Base-by-base conservation (phyloP, 1,139 yeast genomes). In the Debaryomyces sp. region DNA sequence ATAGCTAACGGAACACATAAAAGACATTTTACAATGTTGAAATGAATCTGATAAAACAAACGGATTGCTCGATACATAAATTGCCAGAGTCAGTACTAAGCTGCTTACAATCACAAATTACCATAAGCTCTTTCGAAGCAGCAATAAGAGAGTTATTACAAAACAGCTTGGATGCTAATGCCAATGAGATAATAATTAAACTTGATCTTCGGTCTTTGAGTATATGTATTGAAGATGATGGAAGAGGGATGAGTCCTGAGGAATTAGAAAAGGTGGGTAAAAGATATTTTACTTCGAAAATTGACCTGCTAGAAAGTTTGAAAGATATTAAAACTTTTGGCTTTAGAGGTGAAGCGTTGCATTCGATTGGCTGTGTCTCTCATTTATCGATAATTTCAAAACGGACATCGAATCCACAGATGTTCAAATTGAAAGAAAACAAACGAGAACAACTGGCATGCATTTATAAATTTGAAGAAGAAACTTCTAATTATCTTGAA, bases 281-380 rank as follows among this genome's bases (percentile, higher is more conserved):
- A 51, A 71, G 89, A 36, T 80, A 85, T 61, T 81, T 89, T 29
- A 90, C 97, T 0, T 88, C 96, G 0, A 91, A 89, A 59, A 62
- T 87, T 6, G 50, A 62, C 0, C 60, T 63, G 0, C 76, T 78
- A 50, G 82, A 80, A 9, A 90, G 87, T 50, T 63, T 87, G 43
- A 24, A 48, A 23, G 57, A 65, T 0, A 68, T 85, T 5, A 59
- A 67, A 2, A 85, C 94, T 0, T 84, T 84, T 61, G 96, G 96
- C 0, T 89, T 86, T 60, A 73, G 92, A 52, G 97, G 97, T 6
- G 94, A 89, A 61, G 94, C 96, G 0, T 66, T 91, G 41, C 84
- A 88, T 26, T 81, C 87, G 49, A 80, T 90, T 23, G 53, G 68
- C 2, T 54, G 63, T 0, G 53, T 75, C 3, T 65, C 79, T 1